These are phyloP conservation scores for Leucosporidium scottii DNA, from an alignment of 768 basidiomycete genomes.

Conservation along the genomic window DNA sequence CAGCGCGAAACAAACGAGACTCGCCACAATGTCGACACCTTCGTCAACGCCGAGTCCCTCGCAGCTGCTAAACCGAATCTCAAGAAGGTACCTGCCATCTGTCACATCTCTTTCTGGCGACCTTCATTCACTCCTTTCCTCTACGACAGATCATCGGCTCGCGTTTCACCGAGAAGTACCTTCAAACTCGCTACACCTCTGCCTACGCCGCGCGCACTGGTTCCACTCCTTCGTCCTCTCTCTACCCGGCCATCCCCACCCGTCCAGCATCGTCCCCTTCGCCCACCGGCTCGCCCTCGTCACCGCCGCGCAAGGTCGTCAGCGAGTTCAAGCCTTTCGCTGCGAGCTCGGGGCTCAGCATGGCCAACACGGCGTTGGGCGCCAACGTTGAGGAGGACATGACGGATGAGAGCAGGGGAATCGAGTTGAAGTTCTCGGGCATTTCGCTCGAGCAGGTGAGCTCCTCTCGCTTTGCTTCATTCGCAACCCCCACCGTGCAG, in stretches of 20 bases:
- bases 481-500: too few species aligned
- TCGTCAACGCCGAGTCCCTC: slow-evolving; percentile 59
- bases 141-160: slow-evolving; percentile 74
- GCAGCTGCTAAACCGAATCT: slow-evolving; percentile 67
- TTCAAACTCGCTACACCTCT: slow-evolving; percentile 51
- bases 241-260: slow-evolving; percentile 19
- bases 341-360: slow-evolving; percentile 63
- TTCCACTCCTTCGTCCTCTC: slow-evolving; percentile 2
- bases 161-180: slow-evolving; percentile 93
- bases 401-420: slow-evolving; percentile 50
- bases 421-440: slow-evolving; percentile 70
- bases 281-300: slow-evolving; percentile 40
- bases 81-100: slow-evolving; percentile 56
- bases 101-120: background rate
- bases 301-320: slow-evolving; percentile 79
- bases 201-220: slow-evolving; percentile 38
- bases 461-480: background rate
- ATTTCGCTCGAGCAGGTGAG: slow-evolving; percentile 87
- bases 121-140: background rate
- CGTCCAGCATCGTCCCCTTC: slow-evolving; percentile 6
- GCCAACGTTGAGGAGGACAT: slow-evolving; percentile 39
- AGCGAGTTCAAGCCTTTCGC: slow-evolving; percentile 83
- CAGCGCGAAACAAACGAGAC: slow-evolving; percentile 74
- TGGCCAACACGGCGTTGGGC: slow-evolving; percentile 42
- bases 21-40: slow-evolving; percentile 79